A percentile compares a stretch with the other conserved stretches of the same genome.
phyloP scores from a whole-genome alignment of 768 basidiomycete species.

The Phaffia australis region DNA sequence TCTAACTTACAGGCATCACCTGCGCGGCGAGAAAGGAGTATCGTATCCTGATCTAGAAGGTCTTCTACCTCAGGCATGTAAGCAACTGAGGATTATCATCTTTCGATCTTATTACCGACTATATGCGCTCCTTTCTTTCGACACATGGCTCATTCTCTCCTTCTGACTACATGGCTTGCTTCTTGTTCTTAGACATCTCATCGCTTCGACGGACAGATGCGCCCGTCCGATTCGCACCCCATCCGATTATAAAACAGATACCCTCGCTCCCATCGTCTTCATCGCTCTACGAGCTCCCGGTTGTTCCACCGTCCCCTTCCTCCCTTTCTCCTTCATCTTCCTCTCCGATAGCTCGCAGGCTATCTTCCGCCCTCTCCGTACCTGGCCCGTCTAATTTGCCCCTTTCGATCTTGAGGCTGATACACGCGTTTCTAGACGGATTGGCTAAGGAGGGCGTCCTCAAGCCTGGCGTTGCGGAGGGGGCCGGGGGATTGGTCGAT shows the following conservation, averaged over 20 bases:
- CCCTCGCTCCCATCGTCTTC: constrained; percentile 16
- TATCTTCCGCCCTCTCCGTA: neutral
- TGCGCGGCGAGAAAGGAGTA: constrained; percentile 15
- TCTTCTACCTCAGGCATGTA: constrained; percentile 14
- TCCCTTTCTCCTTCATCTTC: neutral
- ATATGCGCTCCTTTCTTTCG: neutral
- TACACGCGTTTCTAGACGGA: constrained; percentile 13
- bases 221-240: constrained; percentile 15
- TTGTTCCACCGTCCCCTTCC: neutral
- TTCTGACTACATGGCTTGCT: neutral
- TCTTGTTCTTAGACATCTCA: neutral
- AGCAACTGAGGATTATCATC: neutral
- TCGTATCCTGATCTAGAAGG: constrained; percentile 21
- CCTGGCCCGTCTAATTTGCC: constrained; percentile 14
- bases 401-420: constrained; percentile 17
- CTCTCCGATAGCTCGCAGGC: neutral
- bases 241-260: constrained; percentile 10
- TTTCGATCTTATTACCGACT: neutral
- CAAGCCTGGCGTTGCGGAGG: constrained; percentile 6
- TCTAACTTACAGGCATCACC: constrained; percentile 9
- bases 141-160: no score
- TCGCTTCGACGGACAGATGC: constrained; percentile 20
- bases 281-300: constrained; percentile 14
- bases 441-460: constrained; percentile 3
- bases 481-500: neutral